These are phyloP conservation scores for Mortierella sp. DNA, from an alignment of 371 early-diverging fungal species.

Conservation along the genomic window DNA sequence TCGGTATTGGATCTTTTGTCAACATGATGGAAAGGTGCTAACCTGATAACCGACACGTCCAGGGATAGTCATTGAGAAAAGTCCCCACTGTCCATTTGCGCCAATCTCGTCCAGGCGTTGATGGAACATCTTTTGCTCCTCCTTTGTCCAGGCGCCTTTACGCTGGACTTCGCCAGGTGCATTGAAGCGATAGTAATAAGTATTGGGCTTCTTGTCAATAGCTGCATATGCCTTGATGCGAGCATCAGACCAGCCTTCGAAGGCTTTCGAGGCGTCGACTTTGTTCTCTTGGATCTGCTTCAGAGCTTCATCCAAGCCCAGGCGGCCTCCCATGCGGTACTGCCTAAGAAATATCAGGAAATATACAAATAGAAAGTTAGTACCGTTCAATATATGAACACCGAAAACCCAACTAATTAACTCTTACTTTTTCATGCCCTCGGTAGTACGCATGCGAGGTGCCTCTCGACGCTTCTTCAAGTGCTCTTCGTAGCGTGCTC, in stretches of 20 bases:
- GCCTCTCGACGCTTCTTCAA: conserved; percentile 85
- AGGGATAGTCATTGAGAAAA: conserved; percentile 94
- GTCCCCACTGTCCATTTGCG: conserved; percentile 96
- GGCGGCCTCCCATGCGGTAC: conserved; percentile 83
- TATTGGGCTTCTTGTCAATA: conserved; percentile 92
- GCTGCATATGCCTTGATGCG: conserved; percentile 92
- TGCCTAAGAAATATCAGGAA: conserved; percentile 50
- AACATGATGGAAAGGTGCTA: neutral
- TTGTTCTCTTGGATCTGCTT: conserved; percentile 83
- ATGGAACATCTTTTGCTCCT: conserved; percentile 87
- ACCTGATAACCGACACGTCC: conserved; percentile 96
- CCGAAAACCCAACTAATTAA: neutral
- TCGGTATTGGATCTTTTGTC: neutral
- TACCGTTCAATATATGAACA: neutral
- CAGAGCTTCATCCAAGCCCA: conserved; percentile 90
- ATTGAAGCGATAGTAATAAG: conserved; percentile 96
- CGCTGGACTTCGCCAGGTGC: conserved; percentile 95
- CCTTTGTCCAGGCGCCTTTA: conserved; percentile 89
- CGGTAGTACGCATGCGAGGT: conserved; percentile 82
- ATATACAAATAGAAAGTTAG: neutral
- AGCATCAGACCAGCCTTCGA: conserved; percentile 96
- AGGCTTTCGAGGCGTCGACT: conserved; percentile 83
- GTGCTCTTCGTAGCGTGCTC: conserved; percentile 83
- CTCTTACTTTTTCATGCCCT: conserved; percentile 80
- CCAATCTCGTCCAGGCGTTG: conserved; percentile 86